A percentile compares a stretch with the other conserved stretches of the same genome.
phyloP scores from a whole-genome alignment of 78 protist genomes.

The Dictyostelium brefeldianum region DNA sequence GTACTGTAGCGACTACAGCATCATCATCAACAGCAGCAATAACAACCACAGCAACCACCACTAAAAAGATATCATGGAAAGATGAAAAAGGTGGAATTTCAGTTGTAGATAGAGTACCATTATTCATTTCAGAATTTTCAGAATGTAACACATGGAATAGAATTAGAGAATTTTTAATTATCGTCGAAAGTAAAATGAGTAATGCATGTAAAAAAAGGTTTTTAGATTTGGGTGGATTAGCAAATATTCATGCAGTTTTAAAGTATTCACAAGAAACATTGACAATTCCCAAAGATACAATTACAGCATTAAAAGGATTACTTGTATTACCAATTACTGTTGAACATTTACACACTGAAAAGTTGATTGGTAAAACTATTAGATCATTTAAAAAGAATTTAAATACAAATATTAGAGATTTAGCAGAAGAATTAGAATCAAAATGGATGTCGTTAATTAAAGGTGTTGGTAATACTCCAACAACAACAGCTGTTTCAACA shows the following conservation, averaged over 20 bases:
- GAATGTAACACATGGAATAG: slow-evolving; percentile 21
- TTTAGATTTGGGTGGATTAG: slow-evolving; percentile 62
- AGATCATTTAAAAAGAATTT: slow-evolving; percentile 58
- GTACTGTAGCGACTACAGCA: too few relatives aligned
- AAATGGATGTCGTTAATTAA: slow-evolving; percentile 43
- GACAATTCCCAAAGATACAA: slow-evolving; percentile 53
- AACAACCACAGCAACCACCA: background rate
- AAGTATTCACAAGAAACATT: slow-evolving; percentile 37
- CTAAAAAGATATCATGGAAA: slow-evolving; percentile 39
- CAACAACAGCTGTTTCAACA: background rate
- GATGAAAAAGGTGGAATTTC: slow-evolving; percentile 65
- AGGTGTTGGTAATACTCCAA: background rate
- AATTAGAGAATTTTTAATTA: slow-evolving; percentile 37
- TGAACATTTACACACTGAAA: slow-evolving; percentile 45
- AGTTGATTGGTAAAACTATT: slow-evolving; percentile 50
- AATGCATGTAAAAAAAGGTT: slow-evolving; percentile 64
- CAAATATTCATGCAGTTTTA: slow-evolving; percentile 35
- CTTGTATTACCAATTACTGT: slow-evolving; percentile 41
- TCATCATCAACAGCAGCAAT: background rate
- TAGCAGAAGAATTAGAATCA: slow-evolving; percentile 42
- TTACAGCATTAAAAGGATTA: slow-evolving; percentile 38
- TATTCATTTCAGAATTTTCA: slow-evolving; percentile 57
- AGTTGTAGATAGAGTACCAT: slow-evolving; percentile 47
- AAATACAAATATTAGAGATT: slow-evolving; percentile 41
- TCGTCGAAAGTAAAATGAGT: slow-evolving; percentile 34